phyloP scores from a whole-genome alignment of 2,329 filamentous ascomycete genomes.

The Pleoardoris graminearum region DNA sequence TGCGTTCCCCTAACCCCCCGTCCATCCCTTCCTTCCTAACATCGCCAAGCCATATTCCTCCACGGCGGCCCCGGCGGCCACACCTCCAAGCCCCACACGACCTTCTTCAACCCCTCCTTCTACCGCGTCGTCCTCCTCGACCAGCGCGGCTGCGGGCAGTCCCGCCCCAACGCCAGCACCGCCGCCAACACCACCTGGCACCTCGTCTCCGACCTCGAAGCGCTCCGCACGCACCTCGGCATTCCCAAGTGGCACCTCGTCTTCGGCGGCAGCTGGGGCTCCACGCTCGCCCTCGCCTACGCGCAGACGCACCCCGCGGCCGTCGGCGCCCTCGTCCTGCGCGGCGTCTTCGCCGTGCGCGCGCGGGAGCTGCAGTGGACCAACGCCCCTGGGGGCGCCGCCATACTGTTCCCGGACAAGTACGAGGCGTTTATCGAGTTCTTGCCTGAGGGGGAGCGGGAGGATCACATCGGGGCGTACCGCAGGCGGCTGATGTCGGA shows the following conservation, averaged over 20 bases:
- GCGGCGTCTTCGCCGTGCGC: slow-evolving; percentile 49
- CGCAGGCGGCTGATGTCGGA: neutral
- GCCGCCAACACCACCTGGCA: slow-evolving; percentile 52
- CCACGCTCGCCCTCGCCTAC: slow-evolving; percentile 51
- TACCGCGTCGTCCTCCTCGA: slow-evolving; percentile 54
- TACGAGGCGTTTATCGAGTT: neutral
- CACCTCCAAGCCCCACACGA: slow-evolving; percentile 41
- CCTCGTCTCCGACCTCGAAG: slow-evolving; percentile 52
- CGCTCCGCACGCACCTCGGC: slow-evolving; percentile 46
- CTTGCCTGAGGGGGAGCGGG: neutral
- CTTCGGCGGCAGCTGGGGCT: slow-evolving; percentile 56
- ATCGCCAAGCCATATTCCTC: slow-evolving; percentile 44
- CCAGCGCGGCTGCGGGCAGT: slow-evolving; percentile 53
- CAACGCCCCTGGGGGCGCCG: slow-evolving; percentile 27
- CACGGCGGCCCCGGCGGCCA: slow-evolving; percentile 52
- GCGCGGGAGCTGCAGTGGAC: slow-evolving; percentile 47
- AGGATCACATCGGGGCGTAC: neutral
- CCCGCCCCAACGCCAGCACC: slow-evolving; percentile 47
- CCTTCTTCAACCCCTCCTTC: slow-evolving; percentile 50
- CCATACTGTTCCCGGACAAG: slow-evolving; percentile 46
- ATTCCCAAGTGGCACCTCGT: slow-evolving; percentile 50
- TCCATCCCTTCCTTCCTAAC: neutral
- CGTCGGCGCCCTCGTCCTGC: slow-evolving; percentile 47
- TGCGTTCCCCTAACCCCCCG: slow-evolving; percentile 12
- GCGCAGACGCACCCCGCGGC: slow-evolving; percentile 48